Conservation (phyloP, 352 stramenopile genomes). For the Globisporangium echinulatum region DNA sequence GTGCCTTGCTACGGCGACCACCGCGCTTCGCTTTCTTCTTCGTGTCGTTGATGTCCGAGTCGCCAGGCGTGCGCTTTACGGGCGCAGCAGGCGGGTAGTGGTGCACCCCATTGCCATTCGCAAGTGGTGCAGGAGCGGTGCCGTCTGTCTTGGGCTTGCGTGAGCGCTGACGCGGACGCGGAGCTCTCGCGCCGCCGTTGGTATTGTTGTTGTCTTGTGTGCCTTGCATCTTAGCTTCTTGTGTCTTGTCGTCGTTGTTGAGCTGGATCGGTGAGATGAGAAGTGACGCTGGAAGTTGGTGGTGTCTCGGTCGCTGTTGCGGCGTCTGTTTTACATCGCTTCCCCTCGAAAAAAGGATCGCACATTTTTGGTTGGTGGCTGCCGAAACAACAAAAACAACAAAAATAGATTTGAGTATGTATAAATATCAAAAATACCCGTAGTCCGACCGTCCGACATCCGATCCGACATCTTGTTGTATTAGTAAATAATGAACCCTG, state of each 20-base stretch:
- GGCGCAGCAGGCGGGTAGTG: background rate
- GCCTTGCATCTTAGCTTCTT: conserved; percentile 1
- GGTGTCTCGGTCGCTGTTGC: no score
- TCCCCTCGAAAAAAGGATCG: no score
- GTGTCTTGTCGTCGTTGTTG: background rate
- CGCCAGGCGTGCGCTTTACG: conserved; percentile 4
- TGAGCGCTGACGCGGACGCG: conserved; percentile 4
- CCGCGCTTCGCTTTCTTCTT: conserved; percentile 9
- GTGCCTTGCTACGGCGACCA: conserved; percentile 5
- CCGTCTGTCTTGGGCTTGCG: conserved; percentile 9
- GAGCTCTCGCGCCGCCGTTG: background rate
- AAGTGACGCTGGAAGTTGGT: no score
- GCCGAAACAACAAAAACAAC: no score
- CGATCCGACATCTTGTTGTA: no score
- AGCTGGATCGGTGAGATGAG: no score
- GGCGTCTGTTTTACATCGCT: no score
- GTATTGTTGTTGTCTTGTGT: conserved; percentile 1
- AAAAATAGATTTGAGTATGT: no score
- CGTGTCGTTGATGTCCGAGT: background rate
- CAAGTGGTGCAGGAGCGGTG: background rate
- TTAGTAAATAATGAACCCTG: no score
- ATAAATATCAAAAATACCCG: no score
- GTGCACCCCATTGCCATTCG: background rate
- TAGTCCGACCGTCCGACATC: no score
- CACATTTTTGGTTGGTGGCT: no score